phyloP scores from a whole-genome alignment of 2,329 filamentous ascomycete genomes.

The Neurospora sp. region DNA sequence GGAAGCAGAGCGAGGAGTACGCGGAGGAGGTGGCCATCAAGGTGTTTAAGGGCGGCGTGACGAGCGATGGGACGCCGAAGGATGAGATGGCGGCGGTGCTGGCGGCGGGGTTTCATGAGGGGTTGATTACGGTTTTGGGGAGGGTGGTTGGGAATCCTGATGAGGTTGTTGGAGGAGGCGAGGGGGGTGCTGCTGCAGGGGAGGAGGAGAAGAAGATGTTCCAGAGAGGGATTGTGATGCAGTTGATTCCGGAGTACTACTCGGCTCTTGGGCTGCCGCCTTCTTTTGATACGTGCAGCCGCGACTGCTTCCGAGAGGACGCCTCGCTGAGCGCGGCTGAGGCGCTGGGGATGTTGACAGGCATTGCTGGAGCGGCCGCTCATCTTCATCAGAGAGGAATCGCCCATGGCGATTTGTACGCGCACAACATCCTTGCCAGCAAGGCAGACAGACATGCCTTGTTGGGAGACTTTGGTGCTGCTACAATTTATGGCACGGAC shows the following conservation, averaged over 20 bases:
- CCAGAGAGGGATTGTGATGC: conserved; percentile 33
- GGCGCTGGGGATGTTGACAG: conserved; percentile 27
- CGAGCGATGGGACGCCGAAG: conserved; percentile 35
- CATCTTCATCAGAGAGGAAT: conserved; percentile 35
- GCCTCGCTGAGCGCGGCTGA: conserved; percentile 21
- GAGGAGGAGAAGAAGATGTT: conserved; percentile 8
- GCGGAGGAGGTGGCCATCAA: conserved; percentile 35
- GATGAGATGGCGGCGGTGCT: conserved; percentile 40
- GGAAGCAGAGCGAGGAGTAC: conserved; percentile 21
- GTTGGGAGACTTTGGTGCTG: conserved; percentile 37
- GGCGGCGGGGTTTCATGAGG: conserved; percentile 33
- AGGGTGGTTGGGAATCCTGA: conserved; percentile 31
- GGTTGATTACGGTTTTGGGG: conserved; percentile 35
- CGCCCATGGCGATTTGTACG: conserved; percentile 36
- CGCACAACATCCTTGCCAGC: conserved; percentile 35
- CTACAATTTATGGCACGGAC: conserved; percentile 29
- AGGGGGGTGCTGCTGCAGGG: background rate
- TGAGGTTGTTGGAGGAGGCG: conserved; percentile 13
- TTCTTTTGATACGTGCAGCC: conserved; percentile 34
- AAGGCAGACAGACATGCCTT: conserved; percentile 30
- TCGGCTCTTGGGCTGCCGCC: conserved; percentile 33
- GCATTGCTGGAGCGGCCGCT: conserved; percentile 30
- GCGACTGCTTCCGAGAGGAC: conserved; percentile 29
- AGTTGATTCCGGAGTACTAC: conserved; percentile 35
- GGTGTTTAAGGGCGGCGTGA: conserved; percentile 35